Percentiles rank a stretch among this genome's conserved stretches.
These are phyloP conservation scores for Teratosphaeria viscida DNA, from an alignment of 2,329 filamentous ascomycete species.

Conservation along the genomic window DNA sequence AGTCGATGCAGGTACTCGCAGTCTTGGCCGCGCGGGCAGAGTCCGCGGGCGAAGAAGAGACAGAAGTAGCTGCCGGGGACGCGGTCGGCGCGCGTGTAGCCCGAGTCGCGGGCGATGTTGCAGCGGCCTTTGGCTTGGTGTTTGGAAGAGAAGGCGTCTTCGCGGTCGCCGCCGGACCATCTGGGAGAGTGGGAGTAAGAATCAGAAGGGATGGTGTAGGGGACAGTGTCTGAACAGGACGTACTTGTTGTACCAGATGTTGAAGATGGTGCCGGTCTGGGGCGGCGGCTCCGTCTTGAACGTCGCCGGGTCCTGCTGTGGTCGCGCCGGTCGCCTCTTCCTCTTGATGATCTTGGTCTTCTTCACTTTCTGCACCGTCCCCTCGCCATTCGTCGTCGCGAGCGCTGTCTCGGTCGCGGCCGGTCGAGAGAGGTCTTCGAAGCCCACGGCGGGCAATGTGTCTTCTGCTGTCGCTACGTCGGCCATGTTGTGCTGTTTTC, in stretches of 20 bases:
- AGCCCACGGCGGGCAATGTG: slow-evolving; percentile 4
- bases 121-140: slow-evolving; percentile 75
- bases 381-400: slow-evolving; percentile 19
- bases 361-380: slow-evolving; percentile 45
- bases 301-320: slow-evolving; percentile 77
- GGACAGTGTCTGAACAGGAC: too few species aligned
- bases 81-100: slow-evolving; percentile 41
- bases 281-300: slow-evolving; percentile 77
- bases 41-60: slow-evolving; percentile 75
- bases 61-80: slow-evolving; percentile 71
- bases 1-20: slow-evolving; percentile 90
- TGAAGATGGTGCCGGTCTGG: slow-evolving; percentile 91
- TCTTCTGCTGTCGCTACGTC: slow-evolving; percentile 8
- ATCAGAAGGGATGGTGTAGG: not conserved
- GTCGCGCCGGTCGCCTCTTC: slow-evolving; percentile 79
- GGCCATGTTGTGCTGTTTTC: slow-evolving; percentile 6
- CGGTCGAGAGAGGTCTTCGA: slow-evolving; percentile 15
- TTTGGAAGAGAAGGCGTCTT: slow-evolving; percentile 80
- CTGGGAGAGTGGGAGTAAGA: slow-evolving; percentile 44
- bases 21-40: slow-evolving; percentile 76
- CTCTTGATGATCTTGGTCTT: slow-evolving; percentile 87
- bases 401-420: slow-evolving; percentile 10
- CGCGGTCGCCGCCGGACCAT: slow-evolving; percentile 89
- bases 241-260: slow-evolving; percentile 67
- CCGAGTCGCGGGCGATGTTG: slow-evolving; percentile 61